Evolutionary conservation across 2,329 filamentous ascomycete species (phyloP).

Genomic region (Diaporthe vexans): DNA sequence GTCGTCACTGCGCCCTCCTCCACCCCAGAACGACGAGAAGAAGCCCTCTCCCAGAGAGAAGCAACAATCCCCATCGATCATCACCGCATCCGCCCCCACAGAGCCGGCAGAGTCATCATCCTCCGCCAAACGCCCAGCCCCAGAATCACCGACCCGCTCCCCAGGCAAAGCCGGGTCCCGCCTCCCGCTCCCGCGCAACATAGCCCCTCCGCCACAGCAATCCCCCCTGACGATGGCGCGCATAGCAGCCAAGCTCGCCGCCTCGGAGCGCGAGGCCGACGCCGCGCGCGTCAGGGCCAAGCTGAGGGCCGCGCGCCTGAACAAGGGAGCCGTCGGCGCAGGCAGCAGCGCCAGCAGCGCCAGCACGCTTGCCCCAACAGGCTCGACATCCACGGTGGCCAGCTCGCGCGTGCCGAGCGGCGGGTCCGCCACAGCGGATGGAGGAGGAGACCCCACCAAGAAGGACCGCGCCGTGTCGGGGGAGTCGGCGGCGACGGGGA

Average conservation of each 20-base stretch:
- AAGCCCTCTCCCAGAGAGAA: conserved; percentile 37
- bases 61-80: conserved; percentile 43
- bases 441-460: conserved; percentile 39
- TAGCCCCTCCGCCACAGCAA: conserved; percentile 60
- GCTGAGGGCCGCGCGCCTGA: conserved; percentile 66
- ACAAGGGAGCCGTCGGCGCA: conserved; percentile 45
- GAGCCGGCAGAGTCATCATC: neutral
- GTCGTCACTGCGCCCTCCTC: conserved; percentile 1
- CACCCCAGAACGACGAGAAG: conserved; percentile 24
- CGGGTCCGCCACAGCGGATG: neutral
- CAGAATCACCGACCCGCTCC: conserved; percentile 44
- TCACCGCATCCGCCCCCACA: neutral
- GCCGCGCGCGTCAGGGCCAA: conserved; percentile 74
- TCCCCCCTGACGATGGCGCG: conserved; percentile 72
- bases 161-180: conserved; percentile 50
- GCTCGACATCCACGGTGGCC: conserved; percentile 41
- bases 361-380: conserved; percentile 44
- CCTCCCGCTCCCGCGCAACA: conserved; percentile 53
- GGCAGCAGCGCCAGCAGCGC: neutral
- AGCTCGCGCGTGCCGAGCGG: conserved; percentile 22
- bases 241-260: conserved; percentile 74
- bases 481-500: conserved; percentile 18
- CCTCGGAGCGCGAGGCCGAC: conserved; percentile 74
- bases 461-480: conserved; percentile 24
- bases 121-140: conserved; percentile 28